Evolutionary conservation across 148 eudicot genomes (phyloP).

Genomic region (Silene conica): DNA sequence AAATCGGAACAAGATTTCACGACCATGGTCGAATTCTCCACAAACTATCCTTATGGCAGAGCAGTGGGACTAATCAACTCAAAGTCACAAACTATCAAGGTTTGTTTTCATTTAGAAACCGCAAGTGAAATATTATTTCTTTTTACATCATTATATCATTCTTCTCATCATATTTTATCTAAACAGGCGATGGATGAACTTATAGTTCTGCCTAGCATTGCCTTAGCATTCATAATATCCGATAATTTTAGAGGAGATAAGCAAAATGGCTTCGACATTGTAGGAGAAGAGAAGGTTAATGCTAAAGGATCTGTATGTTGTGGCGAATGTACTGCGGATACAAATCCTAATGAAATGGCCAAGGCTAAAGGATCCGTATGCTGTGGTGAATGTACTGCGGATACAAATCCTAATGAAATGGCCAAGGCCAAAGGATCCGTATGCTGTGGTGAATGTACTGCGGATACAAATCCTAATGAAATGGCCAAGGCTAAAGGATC

Average conservation of each 20-base stretch:
- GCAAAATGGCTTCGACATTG: slow-evolving; percentile 26
- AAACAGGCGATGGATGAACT: not conserved
- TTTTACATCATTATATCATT: not conserved
- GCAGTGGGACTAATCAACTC: slow-evolving; percentile 5
- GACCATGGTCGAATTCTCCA: slow-evolving; percentile 6
- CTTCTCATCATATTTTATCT: not conserved
- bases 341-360: no score
- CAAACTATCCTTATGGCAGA: slow-evolving; percentile 2
- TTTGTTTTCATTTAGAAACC: not conserved
- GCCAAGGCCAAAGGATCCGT: no score
- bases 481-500: no score
- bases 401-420: no score
- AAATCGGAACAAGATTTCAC: not conserved
- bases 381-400: no score
- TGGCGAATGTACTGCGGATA: no score
- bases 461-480: no score
- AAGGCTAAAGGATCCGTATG: no score
- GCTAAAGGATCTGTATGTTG: no score
- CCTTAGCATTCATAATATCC: slow-evolving; percentile 9
- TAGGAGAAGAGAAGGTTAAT: not conserved
- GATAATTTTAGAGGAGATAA: slow-evolving; percentile 43
- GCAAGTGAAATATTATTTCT: not conserved
- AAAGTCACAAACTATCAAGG: slow-evolving; percentile 8
- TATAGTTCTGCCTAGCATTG: not conserved
- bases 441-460: no score